A percentile compares a stretch with the other conserved stretches of the same genome.
Conservation (phyloP, 2,329 filamentous ascomycete genomes). For the Paramyrothecium sp. region DNA sequence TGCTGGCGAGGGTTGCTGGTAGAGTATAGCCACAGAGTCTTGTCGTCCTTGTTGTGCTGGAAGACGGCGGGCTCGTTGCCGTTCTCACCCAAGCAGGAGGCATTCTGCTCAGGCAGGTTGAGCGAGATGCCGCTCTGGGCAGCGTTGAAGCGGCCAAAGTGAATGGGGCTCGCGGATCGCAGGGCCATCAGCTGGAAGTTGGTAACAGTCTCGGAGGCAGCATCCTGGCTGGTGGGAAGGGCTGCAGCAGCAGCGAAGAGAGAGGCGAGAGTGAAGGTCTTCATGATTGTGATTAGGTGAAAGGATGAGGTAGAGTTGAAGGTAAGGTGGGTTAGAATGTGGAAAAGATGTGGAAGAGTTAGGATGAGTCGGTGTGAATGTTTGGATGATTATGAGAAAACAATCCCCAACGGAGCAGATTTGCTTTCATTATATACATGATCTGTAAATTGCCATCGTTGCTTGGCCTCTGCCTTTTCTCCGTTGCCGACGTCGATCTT, state of each 20-base stretch:
- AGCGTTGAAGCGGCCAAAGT: constrained; percentile 45
- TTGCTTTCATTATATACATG: neutral
- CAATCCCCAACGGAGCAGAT: neutral
- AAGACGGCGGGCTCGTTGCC: constrained; percentile 46
- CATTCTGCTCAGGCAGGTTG: constrained; percentile 39
- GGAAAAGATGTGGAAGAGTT: neutral
- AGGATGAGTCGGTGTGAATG: neutral
- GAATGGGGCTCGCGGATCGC: constrained; percentile 45
- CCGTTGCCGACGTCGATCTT: neutral
- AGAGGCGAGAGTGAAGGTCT: neutral
- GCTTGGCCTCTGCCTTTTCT: neutral
- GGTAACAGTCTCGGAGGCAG: constrained; percentile 8
- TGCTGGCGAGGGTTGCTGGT: constrained; percentile 40
- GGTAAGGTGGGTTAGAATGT: neutral
- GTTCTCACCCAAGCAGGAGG: constrained; percentile 42
- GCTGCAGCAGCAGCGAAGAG: neutral
- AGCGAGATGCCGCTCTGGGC: constrained; percentile 40
- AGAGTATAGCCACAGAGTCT: constrained; percentile 46
- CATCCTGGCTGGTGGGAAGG: neutral
- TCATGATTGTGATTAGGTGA: neutral
- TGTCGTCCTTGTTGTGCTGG: constrained; percentile 36
- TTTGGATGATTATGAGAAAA: neutral
- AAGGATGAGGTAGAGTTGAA: neutral
- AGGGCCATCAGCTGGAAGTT: constrained; percentile 48
- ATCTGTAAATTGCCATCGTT: neutral